phyloP scores from a whole-genome alignment of 371 early-diverging fungal genomes.

The Apophysomyces ossiformis region DNA sequence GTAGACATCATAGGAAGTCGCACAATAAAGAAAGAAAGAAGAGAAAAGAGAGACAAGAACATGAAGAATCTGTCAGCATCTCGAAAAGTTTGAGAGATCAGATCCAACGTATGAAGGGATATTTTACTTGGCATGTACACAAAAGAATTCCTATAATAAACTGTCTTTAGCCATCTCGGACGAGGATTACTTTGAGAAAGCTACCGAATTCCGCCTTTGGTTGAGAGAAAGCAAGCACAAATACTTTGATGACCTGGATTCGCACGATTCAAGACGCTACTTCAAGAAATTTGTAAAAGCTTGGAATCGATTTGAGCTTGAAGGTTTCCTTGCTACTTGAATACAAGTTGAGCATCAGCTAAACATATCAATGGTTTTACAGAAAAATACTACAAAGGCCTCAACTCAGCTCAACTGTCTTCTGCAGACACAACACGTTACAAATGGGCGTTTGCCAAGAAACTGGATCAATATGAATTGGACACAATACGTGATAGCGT shows the following conservation, averaged over 20 bases:
- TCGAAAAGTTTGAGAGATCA: conserved; percentile 11
- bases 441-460: conserved; percentile 80
- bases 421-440: conserved; percentile 70
- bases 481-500: conserved; percentile 65
- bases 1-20: conserved; percentile 20
- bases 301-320: conserved; percentile 73
- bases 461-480: conserved; percentile 59
- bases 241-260: conserved; percentile 75
- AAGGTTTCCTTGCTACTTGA: conserved; percentile 38
- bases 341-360: not conserved
- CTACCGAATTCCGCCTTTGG: conserved; percentile 85
- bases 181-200: conserved; percentile 79
- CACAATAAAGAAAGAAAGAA: conserved; percentile 14
- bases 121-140: not conserved
- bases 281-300: conserved; percentile 80
- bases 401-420: conserved; percentile 65
- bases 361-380: not conserved
- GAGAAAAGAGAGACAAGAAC: conserved; percentile 2
- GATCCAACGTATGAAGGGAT: conserved; percentile 12
- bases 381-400: conserved; percentile 74
- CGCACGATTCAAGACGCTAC: conserved; percentile 70
- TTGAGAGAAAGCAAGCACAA: conserved; percentile 71
- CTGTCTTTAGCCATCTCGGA: conserved; percentile 52
- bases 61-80: not conserved
- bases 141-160: not conserved